A percentile compares a stretch with the other conserved stretches of the same genome.
Conservation (phyloP, 164 flowering plant genomes). For the Tetrastigma voinierianum region DNA sequence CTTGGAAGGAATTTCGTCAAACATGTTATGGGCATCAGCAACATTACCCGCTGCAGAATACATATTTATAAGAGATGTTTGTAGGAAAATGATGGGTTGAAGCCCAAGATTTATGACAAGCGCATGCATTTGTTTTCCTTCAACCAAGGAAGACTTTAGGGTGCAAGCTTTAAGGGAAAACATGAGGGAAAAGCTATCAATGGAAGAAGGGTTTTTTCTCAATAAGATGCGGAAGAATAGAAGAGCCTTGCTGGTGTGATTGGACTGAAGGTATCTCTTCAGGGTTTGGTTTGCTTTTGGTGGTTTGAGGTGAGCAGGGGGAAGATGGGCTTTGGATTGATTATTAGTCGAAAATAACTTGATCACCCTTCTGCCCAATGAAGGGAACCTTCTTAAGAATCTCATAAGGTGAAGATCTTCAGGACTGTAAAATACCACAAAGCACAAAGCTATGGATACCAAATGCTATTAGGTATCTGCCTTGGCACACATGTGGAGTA, state of each 20-base stretch:
- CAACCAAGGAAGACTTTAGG: constrained; percentile 11
- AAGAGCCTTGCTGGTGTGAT: constrained; percentile 23
- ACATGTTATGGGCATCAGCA: constrained; percentile 38
- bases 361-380: not conserved
- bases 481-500: no score
- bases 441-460: no score
- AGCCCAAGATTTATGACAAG: constrained; percentile 27
- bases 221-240: constrained; percentile 16
- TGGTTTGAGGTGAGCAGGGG: constrained; percentile 15
- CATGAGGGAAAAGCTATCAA: constrained; percentile 38
- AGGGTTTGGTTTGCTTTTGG: constrained; percentile 27
- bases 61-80: constrained; percentile 32
- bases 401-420: not conserved
- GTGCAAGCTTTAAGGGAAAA: constrained; percentile 38
- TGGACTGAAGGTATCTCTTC: constrained; percentile 21
- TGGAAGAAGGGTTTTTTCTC: constrained; percentile 19
- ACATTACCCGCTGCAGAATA: constrained; percentile 30
- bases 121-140: constrained; percentile 34
- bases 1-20: constrained; percentile 38
- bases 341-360: not conserved
- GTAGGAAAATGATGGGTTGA: constrained; percentile 29
- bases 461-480: no score
- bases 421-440: not conserved
- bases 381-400: constrained; percentile 2
- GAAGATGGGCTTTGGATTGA: constrained; percentile 9